A percentile compares a stretch with the other conserved stretches of the same genome.
These are phyloP conservation scores for Phytopythium cucurbitacearum DNA, from an alignment of 352 stramenopile genomes.

Conservation along the genomic window DNA sequence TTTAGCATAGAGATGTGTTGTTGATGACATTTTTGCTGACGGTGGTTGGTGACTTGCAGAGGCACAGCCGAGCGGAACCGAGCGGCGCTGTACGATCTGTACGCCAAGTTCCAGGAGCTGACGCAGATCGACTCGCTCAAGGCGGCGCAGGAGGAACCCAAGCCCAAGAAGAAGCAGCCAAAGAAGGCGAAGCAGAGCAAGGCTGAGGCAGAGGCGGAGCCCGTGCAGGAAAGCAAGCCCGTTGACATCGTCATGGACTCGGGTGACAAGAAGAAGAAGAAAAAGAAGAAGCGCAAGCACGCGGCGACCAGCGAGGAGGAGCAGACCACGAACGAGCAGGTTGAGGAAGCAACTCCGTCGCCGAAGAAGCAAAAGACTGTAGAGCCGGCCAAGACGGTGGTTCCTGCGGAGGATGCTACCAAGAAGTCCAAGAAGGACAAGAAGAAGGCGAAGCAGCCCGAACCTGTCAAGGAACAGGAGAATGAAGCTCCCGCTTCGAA, in stretches of 20 bases:
- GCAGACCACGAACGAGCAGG: constrained; percentile 1
- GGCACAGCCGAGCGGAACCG: constrained; percentile 79
- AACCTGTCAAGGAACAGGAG: constrained; percentile 18
- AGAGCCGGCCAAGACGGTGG: neutral
- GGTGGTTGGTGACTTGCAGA: constrained; percentile 12
- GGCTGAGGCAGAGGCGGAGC: constrained; percentile 15
- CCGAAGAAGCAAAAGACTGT: constrained; percentile 23
- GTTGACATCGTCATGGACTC: constrained; percentile 8
- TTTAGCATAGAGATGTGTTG: neutral
- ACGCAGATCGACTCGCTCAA: constrained; percentile 81
- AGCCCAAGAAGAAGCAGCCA: constrained; percentile 7
- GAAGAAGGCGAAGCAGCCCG: constrained; percentile 8
- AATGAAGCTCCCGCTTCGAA: constrained; percentile 4
- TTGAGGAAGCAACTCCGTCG: constrained; percentile 3
- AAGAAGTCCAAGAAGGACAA: constrained; percentile 20
- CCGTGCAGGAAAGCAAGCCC: constrained; percentile 2
- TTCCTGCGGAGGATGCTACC: constrained; percentile 11
- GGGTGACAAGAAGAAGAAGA: constrained; percentile 28
- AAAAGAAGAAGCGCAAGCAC: constrained; percentile 39
- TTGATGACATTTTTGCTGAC: neutral
- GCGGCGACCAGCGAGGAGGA: neutral
- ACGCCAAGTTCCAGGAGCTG: constrained; percentile 62
- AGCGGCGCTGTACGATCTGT: constrained; percentile 69
- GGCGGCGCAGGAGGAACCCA: constrained; percentile 33
- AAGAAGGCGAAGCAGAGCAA: constrained; percentile 18